Evolutionary conservation across 371 early-diverging fungal species (phyloP).

Genomic region (Mortierella sp.): DNA sequence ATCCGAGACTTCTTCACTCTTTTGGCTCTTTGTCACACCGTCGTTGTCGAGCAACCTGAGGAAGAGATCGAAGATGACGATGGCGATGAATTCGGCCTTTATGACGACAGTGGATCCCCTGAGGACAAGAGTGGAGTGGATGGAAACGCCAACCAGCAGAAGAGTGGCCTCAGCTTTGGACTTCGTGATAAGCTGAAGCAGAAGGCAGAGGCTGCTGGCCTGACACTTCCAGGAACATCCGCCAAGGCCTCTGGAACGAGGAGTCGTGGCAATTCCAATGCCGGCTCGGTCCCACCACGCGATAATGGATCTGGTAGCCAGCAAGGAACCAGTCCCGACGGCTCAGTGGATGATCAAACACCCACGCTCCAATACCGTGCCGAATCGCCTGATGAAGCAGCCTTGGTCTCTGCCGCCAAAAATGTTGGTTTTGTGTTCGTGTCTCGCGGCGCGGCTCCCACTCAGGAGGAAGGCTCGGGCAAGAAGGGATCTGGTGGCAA

Average conservation of each 20-base stretch:
- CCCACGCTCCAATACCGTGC: constrained; percentile 63
- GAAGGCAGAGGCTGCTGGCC: constrained; percentile 31
- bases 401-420: constrained; percentile 86
- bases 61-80: constrained; percentile 63
- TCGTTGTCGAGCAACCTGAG: constrained; percentile 79
- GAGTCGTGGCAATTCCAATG: constrained; percentile 38
- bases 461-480: constrained; percentile 3
- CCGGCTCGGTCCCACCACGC: not conserved
- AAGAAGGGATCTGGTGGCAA: constrained; percentile 35
- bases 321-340: constrained; percentile 4
- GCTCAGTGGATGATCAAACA: constrained; percentile 22
- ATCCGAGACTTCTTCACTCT: constrained; percentile 86
- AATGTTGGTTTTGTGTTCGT: constrained; percentile 90
- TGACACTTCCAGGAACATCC: constrained; percentile 20
- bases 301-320: constrained; percentile 2
- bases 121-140: constrained; percentile 8
- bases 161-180: constrained; percentile 13
- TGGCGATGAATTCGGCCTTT: constrained; percentile 56
- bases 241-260: constrained; percentile 16
- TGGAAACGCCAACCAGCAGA: constrained; percentile 6
- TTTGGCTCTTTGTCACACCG: constrained; percentile 94
- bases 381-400: constrained; percentile 90
- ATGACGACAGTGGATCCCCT: constrained; percentile 30
- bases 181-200: constrained; percentile 39
- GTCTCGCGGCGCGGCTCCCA: constrained; percentile 40